Evolutionary conservation across 1,284 basidiomycete genomes (phyloP), one percentile per base, ranked within the genome.

Genomic region (Neotropicomus parvogracilis): DNA sequence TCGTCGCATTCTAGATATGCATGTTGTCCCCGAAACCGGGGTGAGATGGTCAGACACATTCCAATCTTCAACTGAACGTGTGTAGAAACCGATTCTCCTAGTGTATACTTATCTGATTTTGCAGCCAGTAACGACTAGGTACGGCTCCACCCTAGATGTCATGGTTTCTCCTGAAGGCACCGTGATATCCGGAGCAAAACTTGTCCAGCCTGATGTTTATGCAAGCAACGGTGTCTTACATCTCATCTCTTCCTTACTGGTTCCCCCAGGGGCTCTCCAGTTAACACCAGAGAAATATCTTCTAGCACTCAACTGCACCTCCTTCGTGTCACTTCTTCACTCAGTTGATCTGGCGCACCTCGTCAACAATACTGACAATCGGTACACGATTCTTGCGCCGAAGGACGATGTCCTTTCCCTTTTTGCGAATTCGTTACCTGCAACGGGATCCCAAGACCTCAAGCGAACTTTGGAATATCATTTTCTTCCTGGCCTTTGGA

Each of bases 171-270:
- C 76, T 4, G 75, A 81, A 42, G 75, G 77, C 50, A 77, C 83
- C 24, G 74, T 65, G 20, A 74, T 95, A 33, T 88, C 87, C 39
- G 75, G 75, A 21, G 83, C 89, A 1, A 69, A 75, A 19, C 72
- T 93, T 24, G 62, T 83, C 8, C 73, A 83, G 14, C 79, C 82
- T 5, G 93, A 97, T 63, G 82, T 95, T 37, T 91, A 94, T 57
- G 91, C 91, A 3, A 85, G 89, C n/a, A 97, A 97, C 57, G 94
- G 94, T 40, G 97, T 98, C 35, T 67, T 98, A 17, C 97, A 99
- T 67, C 79, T 94, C 37, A 78, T 99, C 34, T 88, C 89, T 9
- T 79, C 81, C 12, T 78, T 99, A 19, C 80, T 99, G 12, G 67
- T 97, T 12, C 90, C 93, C 1, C 76, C 80, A 0, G 83, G 80